Base-by-base conservation (phyloP, 1,284 basidiomycete species). In the Porodaedalea pini region DNA sequence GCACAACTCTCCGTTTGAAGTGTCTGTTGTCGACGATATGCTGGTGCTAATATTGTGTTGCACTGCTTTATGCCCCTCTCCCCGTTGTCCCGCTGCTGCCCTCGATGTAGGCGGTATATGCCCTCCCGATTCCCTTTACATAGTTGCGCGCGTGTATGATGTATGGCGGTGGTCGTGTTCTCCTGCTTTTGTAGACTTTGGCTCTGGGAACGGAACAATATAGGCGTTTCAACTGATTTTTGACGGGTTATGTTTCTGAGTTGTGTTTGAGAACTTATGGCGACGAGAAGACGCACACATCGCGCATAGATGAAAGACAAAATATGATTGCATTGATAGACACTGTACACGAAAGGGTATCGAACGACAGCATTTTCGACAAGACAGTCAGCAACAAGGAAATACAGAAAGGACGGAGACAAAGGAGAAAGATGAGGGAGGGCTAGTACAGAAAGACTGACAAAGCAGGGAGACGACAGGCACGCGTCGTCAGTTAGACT, bases 201-300 rank as follows among this genome's bases (percentile, higher is more conserved):
- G 29, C 27, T 40, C 47, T 56, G 47, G 29, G 54, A 56, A 49
- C 47, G 54, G 51, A 54, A 58, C 55, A 53, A 58, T 58, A 39
- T 32, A 53, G 57, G 57, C 57, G 57, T 58, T 64, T 40, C 63
- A 65, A 61, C 63, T 64, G 65, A 63, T 63, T 61, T 58, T 56
- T 40, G 58, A 59, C 60, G 55, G 45, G 54, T 54, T 60, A 59
- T 51, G 45, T 54, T 37, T 58, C 57, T 62, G 53, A 45, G 45
- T 27, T 48, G 54, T 57, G 54, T 55, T 45, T 51, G 47, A 32
- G 55, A 37, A 29, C n/a, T n/a, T n/a, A n/a, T n/a, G n/a, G n/a
- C n/a, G n/a, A n/a, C n/a, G n/a, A n/a, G n/a, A n/a, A n/a, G n/a
- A n/a, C n/a, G n/a, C n/a, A n/a, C n/a, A n/a, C n/a, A n/a, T n/a